These are phyloP conservation scores for Metarhizium sp. DNA, from an alignment of 2,329 filamentous ascomycete genomes.

Conservation along the genomic window DNA sequence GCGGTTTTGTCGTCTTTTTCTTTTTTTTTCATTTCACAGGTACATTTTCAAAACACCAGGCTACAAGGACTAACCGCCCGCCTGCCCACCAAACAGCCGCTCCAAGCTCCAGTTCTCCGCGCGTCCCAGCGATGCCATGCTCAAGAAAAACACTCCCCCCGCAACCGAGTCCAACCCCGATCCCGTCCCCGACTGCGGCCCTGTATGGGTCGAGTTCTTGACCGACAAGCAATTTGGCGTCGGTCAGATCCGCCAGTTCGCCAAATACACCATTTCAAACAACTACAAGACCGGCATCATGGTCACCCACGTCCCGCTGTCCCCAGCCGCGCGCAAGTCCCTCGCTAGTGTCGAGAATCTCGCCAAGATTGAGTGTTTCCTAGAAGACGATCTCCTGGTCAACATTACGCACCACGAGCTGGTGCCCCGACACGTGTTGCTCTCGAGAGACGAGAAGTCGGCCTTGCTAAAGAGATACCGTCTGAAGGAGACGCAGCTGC, in stretches of 20 bases:
- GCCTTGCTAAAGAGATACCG: slow-evolving; percentile 82
- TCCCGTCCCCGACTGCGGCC: slow-evolving; percentile 67
- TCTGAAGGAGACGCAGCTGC: slow-evolving; percentile 94
- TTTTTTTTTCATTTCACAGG: neutral
- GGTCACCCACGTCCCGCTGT: slow-evolving; percentile 74
- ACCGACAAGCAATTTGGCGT: slow-evolving; percentile 73
- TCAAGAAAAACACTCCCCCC: slow-evolving; percentile 70
- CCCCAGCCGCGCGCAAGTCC: slow-evolving; percentile 78
- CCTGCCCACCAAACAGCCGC: slow-evolving; percentile 46
- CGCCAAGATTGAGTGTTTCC: slow-evolving; percentile 85
- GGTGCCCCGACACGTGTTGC: slow-evolving; percentile 84
- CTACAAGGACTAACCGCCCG: neutral
- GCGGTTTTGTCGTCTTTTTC: too few relatives aligned
- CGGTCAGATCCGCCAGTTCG: slow-evolving; percentile 85
- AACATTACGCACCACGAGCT: slow-evolving; percentile 98
- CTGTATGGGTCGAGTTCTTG: slow-evolving; percentile 90
- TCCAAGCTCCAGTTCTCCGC: slow-evolving; percentile 80
- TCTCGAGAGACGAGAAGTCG: slow-evolving; percentile 83
- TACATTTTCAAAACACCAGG: neutral
- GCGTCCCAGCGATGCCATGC: slow-evolving; percentile 74
- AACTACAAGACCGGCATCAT: slow-evolving; percentile 87
- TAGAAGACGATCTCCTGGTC: slow-evolving; percentile 90
- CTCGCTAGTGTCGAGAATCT: slow-evolving; percentile 67
- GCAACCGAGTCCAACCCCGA: slow-evolving; percentile 60
- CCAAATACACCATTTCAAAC: slow-evolving; percentile 68